Evolutionary conservation across 805 yeast genomes (phyloP), one percentile per base, ranked within the genome.

Genomic region (Candida insectorum): DNA sequence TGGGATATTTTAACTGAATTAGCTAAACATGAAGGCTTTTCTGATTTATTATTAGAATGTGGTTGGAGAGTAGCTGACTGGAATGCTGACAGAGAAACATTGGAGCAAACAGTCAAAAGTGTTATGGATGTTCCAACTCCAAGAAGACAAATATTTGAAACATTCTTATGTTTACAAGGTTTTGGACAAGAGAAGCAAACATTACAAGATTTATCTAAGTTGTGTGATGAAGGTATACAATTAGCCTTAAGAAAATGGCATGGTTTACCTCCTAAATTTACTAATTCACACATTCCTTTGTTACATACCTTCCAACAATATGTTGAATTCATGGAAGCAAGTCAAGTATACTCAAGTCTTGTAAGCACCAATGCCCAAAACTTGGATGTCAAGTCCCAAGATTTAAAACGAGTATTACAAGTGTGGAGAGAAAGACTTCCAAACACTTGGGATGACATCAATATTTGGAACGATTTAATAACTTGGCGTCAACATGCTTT

Each of bases 61-160:
- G 98, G 97, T 24, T 93, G 99, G 99, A 73, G 99, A 51, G 95
- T 93, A 24, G 97, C 98, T 6, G 97, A 93, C 52, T 93, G 98
- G 98, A 82, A 81, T 40, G 81, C 94, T 6, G 98, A 94, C 51
- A 75, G 89, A 43, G 97, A 91, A 44, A 93, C 97, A 0, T 65
- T 93, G 24, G 97, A 89, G 52, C 96, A 86, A 51, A 83, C 95
- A 1, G 95, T 93, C 16, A 86, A 88, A 58, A 85, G 94, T 26
- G 95, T 93, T 4, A 88, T 93, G 96, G 98, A 93, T 60, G 96
- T 89, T 16, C 97, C 98, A 4, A 94, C 98, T 0, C 97, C 98
- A 2, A 74, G 99, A 45, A 75, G 98, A 42, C 97, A 93, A 59
- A 82, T 87, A 37, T 91, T 91, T 55, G 97, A 93, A 56, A 88